A percentile compares a stretch with the other conserved stretches of the same genome.
Evolutionary conservation across 257 asterid species (phyloP).

Genomic region (Lithospermum erythrorhizon): DNA sequence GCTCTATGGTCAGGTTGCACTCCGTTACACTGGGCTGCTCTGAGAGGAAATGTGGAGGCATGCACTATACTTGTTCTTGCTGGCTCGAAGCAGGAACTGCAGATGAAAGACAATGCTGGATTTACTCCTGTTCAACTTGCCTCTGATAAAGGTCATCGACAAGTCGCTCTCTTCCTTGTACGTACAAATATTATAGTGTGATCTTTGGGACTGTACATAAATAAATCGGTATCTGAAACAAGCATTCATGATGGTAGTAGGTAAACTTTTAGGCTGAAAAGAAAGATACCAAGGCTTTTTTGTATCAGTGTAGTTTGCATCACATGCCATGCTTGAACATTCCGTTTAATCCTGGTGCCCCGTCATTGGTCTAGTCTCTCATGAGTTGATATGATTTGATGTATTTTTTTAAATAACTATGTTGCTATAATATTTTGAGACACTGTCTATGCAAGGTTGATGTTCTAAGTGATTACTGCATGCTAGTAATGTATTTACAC

Average conservation of each 20-base stretch:
- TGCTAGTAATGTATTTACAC: too few species aligned
- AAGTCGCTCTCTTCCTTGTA: conserved; percentile 82
- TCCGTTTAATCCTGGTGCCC: too few species aligned
- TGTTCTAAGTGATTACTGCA: too few species aligned
- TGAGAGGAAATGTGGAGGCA: conserved; percentile 84
- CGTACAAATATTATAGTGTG: conserved; percentile 32
- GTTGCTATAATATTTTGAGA: too few species aligned
- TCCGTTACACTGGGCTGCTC: conserved; percentile 97
- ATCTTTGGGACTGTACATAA: conserved; percentile 6
- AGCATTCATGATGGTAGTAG: conserved; percentile 4
- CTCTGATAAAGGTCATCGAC: conserved; percentile 93
- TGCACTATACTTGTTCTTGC: conserved; percentile 87
- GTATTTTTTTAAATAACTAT: too few species aligned
- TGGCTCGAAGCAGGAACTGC: conserved; percentile 70
- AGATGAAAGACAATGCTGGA: conserved; percentile 72
- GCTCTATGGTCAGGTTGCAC: conserved; percentile 60
- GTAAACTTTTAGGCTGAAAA: conserved; percentile 3
- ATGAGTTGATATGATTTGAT: too few species aligned
- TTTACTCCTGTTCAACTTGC: conserved; percentile 87
- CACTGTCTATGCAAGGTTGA: too few species aligned
- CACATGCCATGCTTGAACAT: neutral
- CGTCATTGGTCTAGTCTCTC: too few species aligned
- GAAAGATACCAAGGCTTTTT: neutral
- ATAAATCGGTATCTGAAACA: neutral
- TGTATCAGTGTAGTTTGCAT: neutral